Evolutionary conservation across 495 filamentous ascomycete genomes (phyloP).

Genomic region (Tuber magnatum): DNA sequence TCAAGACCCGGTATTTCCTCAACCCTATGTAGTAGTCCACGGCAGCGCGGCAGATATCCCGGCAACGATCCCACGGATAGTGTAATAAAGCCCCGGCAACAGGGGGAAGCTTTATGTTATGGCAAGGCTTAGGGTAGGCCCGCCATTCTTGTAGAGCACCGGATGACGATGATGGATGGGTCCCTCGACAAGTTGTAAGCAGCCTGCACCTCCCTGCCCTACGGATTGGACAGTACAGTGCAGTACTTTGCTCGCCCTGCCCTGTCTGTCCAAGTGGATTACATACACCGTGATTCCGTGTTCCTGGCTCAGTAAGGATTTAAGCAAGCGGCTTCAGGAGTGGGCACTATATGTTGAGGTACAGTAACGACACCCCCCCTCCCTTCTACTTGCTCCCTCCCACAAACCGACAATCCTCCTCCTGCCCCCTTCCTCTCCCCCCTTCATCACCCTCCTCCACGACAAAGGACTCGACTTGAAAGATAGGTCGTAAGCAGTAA

Average conservation of each 20-base stretch:
- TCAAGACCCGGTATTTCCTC: background rate
- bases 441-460: background rate
- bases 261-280: background rate
- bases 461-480: background rate
- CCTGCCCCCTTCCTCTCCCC: background rate
- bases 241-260: background rate
- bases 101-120: background rate
- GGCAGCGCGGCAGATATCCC: background rate
- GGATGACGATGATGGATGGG: background rate
- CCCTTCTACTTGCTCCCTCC: background rate
- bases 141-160: background rate
- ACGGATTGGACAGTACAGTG: background rate
- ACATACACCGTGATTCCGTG: background rate
- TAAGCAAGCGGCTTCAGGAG: background rate
- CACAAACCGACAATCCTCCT: background rate
- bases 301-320: background rate
- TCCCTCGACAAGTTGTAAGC: background rate
- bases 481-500: background rate
- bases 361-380: background rate
- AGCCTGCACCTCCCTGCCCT: background rate
- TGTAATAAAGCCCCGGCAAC: background rate
- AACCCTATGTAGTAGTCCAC: background rate
- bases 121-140: background rate
- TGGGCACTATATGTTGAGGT: background rate
- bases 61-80: background rate